phyloP scores from a whole-genome alignment of 164 flowering plant genomes.

The Magnolia sinica region DNA sequence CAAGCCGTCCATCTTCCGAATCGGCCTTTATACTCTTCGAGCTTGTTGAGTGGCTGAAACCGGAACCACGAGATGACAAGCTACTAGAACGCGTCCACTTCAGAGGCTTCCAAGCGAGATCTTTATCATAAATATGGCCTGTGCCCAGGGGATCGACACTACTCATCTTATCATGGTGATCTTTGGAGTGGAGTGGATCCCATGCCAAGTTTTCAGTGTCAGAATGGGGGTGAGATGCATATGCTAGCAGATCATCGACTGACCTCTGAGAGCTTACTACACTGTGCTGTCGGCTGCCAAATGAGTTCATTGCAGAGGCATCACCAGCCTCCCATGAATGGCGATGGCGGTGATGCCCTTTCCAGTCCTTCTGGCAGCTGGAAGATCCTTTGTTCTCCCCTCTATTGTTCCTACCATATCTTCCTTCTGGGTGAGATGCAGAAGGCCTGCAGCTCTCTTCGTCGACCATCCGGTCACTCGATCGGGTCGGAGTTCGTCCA shows the following conservation, averaged over 20 bases:
- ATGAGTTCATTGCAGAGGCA: conserved; percentile 25
- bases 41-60: conserved; percentile 68
- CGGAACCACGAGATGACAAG: conserved; percentile 76
- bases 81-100: conserved; percentile 82
- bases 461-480: conserved; percentile 51
- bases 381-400: conserved; percentile 52
- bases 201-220: conserved; percentile 33
- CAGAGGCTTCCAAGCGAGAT: conserved; percentile 64
- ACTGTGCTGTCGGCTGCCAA: conserved; percentile 22
- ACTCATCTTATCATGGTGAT: conserved; percentile 48
- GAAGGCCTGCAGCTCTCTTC: conserved; percentile 48
- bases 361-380: conserved; percentile 52
- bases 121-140: conserved; percentile 45
- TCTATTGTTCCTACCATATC: conserved; percentile 41
- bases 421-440: conserved; percentile 43
- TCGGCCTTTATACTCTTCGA: conserved; percentile 59
- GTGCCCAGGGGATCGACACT: conserved; percentile 39
- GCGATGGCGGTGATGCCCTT: conserved; percentile 22
- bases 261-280: conserved; percentile 49
- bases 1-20: conserved; percentile 41
- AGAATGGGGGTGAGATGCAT: conserved; percentile 38
- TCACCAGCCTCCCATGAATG: conserved; percentile 38
- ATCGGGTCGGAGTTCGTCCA: conserved; percentile 48
- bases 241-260: conserved; percentile 33
- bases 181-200: conserved; percentile 42